phyloP scores from a whole-genome alignment of 495 filamentous ascomycete species.

The Neurospora sp. region DNA sequence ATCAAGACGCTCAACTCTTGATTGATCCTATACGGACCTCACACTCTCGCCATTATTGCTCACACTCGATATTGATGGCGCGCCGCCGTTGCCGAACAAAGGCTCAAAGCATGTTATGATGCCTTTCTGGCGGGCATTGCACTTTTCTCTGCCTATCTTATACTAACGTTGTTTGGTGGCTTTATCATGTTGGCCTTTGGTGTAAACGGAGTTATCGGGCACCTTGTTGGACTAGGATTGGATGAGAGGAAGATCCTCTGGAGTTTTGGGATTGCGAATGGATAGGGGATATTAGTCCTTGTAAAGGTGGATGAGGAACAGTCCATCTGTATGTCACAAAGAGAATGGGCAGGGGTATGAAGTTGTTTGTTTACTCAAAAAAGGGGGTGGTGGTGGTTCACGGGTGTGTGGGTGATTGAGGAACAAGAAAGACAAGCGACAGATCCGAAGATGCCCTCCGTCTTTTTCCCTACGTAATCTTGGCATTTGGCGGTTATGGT shows the following conservation, averaged over 20 bases:
- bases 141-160: not conserved
- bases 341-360: not conserved
- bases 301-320: not conserved
- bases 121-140: not conserved
- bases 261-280: not conserved
- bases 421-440: not conserved
- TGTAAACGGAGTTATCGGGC: not conserved
- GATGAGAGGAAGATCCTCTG: not conserved
- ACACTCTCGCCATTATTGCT: not conserved
- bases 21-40: not conserved
- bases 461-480: not conserved
- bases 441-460: not conserved
- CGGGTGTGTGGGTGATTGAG: not conserved
- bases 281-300: not conserved
- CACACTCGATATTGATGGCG: not conserved
- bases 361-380: not conserved
- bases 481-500: not conserved
- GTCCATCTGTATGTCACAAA: not conserved
- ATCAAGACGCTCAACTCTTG: slow-evolving; percentile 43
- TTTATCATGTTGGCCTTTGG: not conserved
- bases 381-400: not conserved
- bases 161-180: not conserved
- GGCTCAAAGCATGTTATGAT: not conserved
- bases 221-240: not conserved
- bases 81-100: not conserved